Evolutionary conservation across 345 rosid genomes (phyloP), one percentile per base, ranked within the genome.

Genomic region (Sisymbrium altissimum): DNA sequence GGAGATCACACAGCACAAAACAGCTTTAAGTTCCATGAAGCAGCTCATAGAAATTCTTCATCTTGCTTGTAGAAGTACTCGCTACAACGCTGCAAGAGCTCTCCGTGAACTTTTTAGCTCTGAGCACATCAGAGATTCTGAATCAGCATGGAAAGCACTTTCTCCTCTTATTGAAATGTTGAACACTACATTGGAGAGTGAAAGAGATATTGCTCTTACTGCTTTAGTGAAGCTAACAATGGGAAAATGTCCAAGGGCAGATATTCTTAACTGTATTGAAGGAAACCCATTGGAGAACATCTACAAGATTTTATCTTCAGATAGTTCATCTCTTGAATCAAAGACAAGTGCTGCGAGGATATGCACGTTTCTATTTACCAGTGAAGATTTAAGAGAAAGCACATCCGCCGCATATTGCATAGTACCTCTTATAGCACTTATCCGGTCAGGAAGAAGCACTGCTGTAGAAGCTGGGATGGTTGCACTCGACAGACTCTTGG

Each of bases 91-190:
- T 45, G 96, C 93, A 41, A 86, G 86, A 82, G 93, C 89, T 68
- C 88, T 93, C 52, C 77, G 75, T 52, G 87, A 90, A 78, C 90
- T 89, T 62, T 93, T 87, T 76, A 50, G 84, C 68, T 83, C 83
- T 38, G 92, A 89, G 32, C 84, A 83, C 82, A 82, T 93, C 38
- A 84, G 85, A 83, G 87, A 87, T 63, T 83, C 86, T 12, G 97
- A 89, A 71, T 53, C 81, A 72, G 96, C 92, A 19, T 67, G 87
- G 83, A 92, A 87, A 83, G 85, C 97, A 4, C 32, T 89, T 61
- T 86, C 84, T 30, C 97, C 96, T 60, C 80, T 93, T 56, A 54
- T 86, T 46, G 92, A 90, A 80, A 90, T 90, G 97, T 86, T 93
- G 61, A 81, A 75, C 75, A 81, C 91, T 65, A 72, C 84, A 11